Evolutionary conservation across 2,329 filamentous ascomycete genomes (phyloP), one percentile per base, ranked within the genome.

Genomic region (Rutstroemia sydowiana): DNA sequence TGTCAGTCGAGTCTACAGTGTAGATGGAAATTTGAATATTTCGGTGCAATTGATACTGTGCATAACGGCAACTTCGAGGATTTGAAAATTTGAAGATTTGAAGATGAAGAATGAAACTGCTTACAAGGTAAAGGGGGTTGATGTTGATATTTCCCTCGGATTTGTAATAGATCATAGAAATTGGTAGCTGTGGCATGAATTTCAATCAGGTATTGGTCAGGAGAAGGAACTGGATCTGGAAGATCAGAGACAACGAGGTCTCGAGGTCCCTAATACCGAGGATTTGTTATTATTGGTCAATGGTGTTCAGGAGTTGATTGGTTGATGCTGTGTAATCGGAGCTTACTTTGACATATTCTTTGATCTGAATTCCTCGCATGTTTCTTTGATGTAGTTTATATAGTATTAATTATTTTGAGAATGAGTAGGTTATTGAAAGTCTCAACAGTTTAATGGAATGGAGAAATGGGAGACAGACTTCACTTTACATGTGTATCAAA

Each of bases 141-240:
- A 66, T 88, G 79, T 67, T 97, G 92, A 71, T 97, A 97, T 79
- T 95, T 95, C 52, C 92, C 92, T 65, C 89, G 85, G 65, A 96
- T 89, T 67, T 97, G 92, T 50, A 97, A 81, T 53, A 95, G 86
- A 68, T 97, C 92, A 74, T 96, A 97, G 78, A 97, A 97, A 73
- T 97, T 97, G 63, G 88, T 88, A 18, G 89, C 92, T 0, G 87
- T 79, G 43, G 92, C 88, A 70, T 89, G 87, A 63, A 97, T 87
- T 65, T 84, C 79, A 66, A 97, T 87, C 57, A 95, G 76, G 68
- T 96, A 97, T 71, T 95, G 82, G 65, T 87, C 74, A 30, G 81
- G 70, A 8, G 76, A 75, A 1, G 90, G 88, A 1, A 73, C 71
- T 1, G 89, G 91, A 49, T 90, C 87, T 16, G 89, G 82, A 13